A percentile compares a stretch with the other conserved stretches of the same genome.
Evolutionary conservation across 2,329 filamentous ascomycete species (phyloP).

Genomic region (Xylaria sp.): DNA sequence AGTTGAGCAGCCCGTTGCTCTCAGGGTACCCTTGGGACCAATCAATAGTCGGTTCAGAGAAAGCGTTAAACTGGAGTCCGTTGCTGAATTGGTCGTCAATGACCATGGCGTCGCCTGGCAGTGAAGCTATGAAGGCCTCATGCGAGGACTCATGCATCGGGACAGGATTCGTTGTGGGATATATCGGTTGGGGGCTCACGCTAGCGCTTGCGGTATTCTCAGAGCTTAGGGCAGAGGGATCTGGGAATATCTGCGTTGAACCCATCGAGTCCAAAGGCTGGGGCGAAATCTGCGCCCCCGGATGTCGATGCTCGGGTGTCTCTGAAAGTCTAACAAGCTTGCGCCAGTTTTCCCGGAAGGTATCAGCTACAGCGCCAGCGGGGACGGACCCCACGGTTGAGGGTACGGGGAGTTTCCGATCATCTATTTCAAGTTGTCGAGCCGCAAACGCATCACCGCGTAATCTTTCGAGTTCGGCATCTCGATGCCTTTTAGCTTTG

Average conservation of each 20-base stretch:
- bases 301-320: neutral
- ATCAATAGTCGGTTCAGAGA: conserved; percentile 13
- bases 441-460: conserved; percentile 45
- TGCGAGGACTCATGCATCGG: neutral
- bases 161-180: neutral
- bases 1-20: conserved; percentile 44
- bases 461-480: conserved; percentile 52
- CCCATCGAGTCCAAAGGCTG: neutral
- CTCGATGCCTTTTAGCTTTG: conserved; percentile 53
- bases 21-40: conserved; percentile 19
- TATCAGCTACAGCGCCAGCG: conserved; percentile 40
- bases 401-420: conserved; percentile 45
- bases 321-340: conserved; percentile 41
- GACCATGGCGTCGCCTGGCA: conserved; percentile 5
- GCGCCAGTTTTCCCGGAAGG: conserved; percentile 51
- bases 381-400: conserved; percentile 48
- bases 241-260: neutral
- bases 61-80: conserved; percentile 8
- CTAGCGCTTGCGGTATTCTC: neutral
- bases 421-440: conserved; percentile 47
- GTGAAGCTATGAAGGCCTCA: neutral
- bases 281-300: neutral
- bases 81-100: neutral
- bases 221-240: neutral
- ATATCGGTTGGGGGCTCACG: neutral